Base-by-base conservation (phyloP, 805 yeast genomes). In the Starmerella stellata region DNA sequence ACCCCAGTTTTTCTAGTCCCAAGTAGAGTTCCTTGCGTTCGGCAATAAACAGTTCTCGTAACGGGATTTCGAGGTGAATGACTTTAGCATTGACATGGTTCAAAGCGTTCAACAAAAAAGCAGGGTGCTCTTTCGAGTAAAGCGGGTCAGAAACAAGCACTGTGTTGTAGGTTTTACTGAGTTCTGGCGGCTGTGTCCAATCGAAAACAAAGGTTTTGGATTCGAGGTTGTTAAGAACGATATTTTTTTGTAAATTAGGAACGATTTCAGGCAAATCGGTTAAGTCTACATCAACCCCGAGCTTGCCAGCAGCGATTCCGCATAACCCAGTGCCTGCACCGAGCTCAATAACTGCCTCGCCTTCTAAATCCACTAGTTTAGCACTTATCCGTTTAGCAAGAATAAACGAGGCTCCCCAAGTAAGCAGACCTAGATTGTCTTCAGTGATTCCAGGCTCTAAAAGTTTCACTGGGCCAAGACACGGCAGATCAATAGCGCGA, bases 301-400 rank as follows among this genome's bases (percentile, higher is more conserved):
- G 49, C 7, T 63, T 41, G 1, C 69, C 70, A 40, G 79, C 65
- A 0, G 75, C 65, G 27, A 90, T 77, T 0, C 96, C 95, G 3
- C 75, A 77, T 14, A 87, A 62, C 0, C 98, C 98, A 0, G 98
- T 90, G 0, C 98, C 98, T 0, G 96, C 66, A 0, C 98, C 98
- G n/a, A 90, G 60, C 51, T 87, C 98, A 36, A 52, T 49, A 14
- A 48, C 47, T 3, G 59, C 55, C 17, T 51, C 56, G 14, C 35
- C 19, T 3, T 58, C 44, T 29, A 44, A 29, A 8, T 29, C 15
- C 32, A 35, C 7, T 5, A 5, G 7, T 20, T 32, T 11, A 7
- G n/a, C 17, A n/a, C 7, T 44, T 2, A 81, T 53, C 20, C 78
- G 57, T 25, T 66, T 60, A 21, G 90, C 68, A 19, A 90, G 59